Conservation (phyloP, 768 basidiomycete species). For the Sarcomyxa edulis region DNA sequence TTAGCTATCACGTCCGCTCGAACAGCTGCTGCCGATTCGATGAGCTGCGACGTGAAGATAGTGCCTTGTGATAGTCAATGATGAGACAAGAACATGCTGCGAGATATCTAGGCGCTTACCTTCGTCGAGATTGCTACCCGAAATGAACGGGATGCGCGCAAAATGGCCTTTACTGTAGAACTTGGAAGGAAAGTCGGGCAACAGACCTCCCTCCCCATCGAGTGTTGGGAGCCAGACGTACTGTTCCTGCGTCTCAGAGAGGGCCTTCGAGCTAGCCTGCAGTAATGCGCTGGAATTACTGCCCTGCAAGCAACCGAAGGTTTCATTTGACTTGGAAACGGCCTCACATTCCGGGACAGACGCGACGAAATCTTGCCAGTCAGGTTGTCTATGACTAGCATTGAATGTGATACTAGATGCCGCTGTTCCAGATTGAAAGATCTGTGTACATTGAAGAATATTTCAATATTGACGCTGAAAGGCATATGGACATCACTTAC, state of each 20-base stretch:
- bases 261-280: slow-evolving; percentile 18
- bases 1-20: slow-evolving; percentile 19
- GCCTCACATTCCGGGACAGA: slow-evolving; percentile 22
- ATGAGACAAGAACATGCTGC: not conserved
- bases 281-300: slow-evolving; percentile 23
- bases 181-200: slow-evolving; percentile 31
- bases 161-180: slow-evolving; percentile 27
- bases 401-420: too few relatives aligned
- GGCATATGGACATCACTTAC: too few relatives aligned
- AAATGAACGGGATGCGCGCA: slow-evolving; percentile 35
- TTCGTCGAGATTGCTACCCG: slow-evolving; percentile 40
- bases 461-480: too few relatives aligned
- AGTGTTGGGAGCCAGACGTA: slow-evolving; percentile 33
- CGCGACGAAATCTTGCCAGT: too few relatives aligned
- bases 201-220: slow-evolving; percentile 34
- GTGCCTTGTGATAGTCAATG: slow-evolving; percentile 27
- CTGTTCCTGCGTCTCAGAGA: slow-evolving; percentile 14
- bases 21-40: slow-evolving; percentile 19
- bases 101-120: slow-evolving; percentile 17
- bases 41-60: slow-evolving; percentile 21
- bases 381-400: too few relatives aligned
- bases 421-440: too few relatives aligned
- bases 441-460: too few relatives aligned
- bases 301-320: slow-evolving; percentile 23
- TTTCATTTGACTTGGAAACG: slow-evolving; percentile 19